phyloP scores from a whole-genome alignment of 108 stramenopile genomes.

The Mayamaea pseudoterrestris region DNA sequence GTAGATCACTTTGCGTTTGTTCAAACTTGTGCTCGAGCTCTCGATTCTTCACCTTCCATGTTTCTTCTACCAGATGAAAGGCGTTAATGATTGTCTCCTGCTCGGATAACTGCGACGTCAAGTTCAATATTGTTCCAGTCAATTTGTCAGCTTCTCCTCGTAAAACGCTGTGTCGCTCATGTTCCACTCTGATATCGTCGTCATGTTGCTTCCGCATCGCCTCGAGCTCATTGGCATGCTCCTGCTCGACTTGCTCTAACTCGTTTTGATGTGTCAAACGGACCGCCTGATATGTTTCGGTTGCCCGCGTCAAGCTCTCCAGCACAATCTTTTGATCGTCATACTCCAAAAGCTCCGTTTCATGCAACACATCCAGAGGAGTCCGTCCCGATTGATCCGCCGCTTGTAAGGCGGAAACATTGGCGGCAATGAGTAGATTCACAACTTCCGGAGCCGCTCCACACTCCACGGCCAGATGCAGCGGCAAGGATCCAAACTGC shows the following conservation, averaged over 20 bases:
- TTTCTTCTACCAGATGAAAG: too few relatives aligned
- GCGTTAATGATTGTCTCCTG: too few relatives aligned
- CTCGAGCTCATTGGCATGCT: slow-evolving; percentile 14
- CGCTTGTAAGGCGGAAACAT: slow-evolving; percentile 35
- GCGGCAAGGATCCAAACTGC: slow-evolving; percentile 50
- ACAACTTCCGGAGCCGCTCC: slow-evolving; percentile 54
- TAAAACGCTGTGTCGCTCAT: too few relatives aligned
- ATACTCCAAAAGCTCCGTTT: slow-evolving; percentile 28
- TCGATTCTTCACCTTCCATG: too few relatives aligned
- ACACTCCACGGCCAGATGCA: slow-evolving; percentile 45
- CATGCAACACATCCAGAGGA: slow-evolving; percentile 35
- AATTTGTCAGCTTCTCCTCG: too few relatives aligned
- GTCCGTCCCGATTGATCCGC: slow-evolving; percentile 51
- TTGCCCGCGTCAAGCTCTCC: slow-evolving; percentile 19
- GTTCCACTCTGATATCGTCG: too few relatives aligned
- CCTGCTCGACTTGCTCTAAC: slow-evolving; percentile 16
- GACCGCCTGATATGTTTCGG: slow-evolving; percentile 15
- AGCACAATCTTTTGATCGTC: slow-evolving; percentile 19
- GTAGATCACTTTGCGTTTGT: too few relatives aligned
- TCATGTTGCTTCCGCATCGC: slow-evolving; percentile 26
- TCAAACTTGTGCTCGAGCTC: too few relatives aligned
- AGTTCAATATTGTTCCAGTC: too few relatives aligned
- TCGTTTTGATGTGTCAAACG: slow-evolving; percentile 9
- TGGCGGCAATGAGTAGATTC: slow-evolving; percentile 41
- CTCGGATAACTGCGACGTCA: too few relatives aligned